phyloP scores from a whole-genome alignment of 805 yeast species.

The Suhomyces vadensis region DNA sequence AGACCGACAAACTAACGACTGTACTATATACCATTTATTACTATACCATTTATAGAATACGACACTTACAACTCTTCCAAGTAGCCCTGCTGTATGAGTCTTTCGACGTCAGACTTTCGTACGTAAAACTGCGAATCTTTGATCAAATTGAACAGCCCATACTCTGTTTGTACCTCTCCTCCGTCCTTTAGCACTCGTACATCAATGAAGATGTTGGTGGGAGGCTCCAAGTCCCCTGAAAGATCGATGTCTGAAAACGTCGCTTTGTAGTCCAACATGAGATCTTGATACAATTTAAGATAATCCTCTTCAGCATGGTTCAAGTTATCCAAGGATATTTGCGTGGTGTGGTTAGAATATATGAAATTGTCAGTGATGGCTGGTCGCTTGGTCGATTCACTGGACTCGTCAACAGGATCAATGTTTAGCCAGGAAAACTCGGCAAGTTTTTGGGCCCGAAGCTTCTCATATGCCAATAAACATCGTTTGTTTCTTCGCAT shows the following conservation, averaged over 20 bases:
- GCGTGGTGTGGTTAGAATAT: slow-evolving; percentile 24
- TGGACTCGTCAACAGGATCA: slow-evolving; percentile 42
- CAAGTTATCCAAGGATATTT: slow-evolving; percentile 47
- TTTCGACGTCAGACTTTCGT: slow-evolving; percentile 89
- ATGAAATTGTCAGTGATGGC: slow-evolving; percentile 12
- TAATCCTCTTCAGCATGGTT: slow-evolving; percentile 83
- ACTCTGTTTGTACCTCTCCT: slow-evolving; percentile 96
- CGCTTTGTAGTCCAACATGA: slow-evolving; percentile 75
- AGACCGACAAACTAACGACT: background rate
- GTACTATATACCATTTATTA: background rate
- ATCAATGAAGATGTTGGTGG: slow-evolving; percentile 87
- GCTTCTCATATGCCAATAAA: slow-evolving; percentile 75
- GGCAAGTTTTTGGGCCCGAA: slow-evolving; percentile 67
- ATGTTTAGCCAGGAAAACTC: slow-evolving; percentile 70
- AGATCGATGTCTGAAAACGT: slow-evolving; percentile 80
- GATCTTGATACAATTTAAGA: slow-evolving; percentile 64
- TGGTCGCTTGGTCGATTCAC: background rate
- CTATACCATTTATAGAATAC: background rate
- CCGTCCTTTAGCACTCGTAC: slow-evolving; percentile 92
- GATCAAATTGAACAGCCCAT: slow-evolving; percentile 90
- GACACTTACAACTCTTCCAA: slow-evolving; percentile 64
- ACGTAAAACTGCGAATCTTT: slow-evolving; percentile 95
- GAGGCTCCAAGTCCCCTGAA: slow-evolving; percentile 88
- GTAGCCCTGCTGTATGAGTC: slow-evolving; percentile 92
- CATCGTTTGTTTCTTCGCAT: slow-evolving; percentile 91